phyloP scores from a whole-genome alignment of 495 filamentous ascomycete genomes.

The Neohortaea acidophila region DNA sequence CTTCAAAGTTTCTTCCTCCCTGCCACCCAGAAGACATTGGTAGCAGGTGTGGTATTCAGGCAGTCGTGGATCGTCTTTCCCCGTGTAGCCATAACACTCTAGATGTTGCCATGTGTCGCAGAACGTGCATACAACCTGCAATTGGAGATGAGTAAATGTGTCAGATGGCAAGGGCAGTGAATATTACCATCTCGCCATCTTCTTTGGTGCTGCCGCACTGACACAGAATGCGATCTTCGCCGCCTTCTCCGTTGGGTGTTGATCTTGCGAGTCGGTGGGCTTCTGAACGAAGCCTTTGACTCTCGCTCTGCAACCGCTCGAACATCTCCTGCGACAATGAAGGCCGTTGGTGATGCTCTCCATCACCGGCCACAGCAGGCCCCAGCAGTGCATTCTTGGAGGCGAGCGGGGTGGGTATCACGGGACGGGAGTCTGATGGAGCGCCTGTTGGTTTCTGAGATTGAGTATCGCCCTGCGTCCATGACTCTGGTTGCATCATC shows the following conservation, averaged over 20 bases:
- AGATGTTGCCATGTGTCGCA: constrained; percentile 36
- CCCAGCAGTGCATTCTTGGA: constrained; percentile 7
- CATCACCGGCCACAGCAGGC: not conserved
- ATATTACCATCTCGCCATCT: constrained; percentile 31
- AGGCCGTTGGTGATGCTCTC: not conserved
- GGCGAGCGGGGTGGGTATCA: not conserved
- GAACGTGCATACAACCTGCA: constrained; percentile 32
- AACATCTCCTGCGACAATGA: not conserved
- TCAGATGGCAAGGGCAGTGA: not conserved
- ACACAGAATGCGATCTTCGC: constrained; percentile 23
- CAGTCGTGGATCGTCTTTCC: constrained; percentile 20
- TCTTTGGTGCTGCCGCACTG: constrained; percentile 30
- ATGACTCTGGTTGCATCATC: constrained; percentile 13
- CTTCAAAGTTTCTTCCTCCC: constrained; percentile 18
- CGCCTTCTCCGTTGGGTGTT: not conserved
- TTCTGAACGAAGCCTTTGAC: constrained; percentile 7
- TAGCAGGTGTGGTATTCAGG: constrained; percentile 35
- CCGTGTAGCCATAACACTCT: constrained; percentile 35
- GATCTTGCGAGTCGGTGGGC: not conserved
- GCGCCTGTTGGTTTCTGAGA: no score
- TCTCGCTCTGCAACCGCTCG: constrained; percentile 11
- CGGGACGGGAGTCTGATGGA: no score
- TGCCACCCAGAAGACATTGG: constrained; percentile 30
- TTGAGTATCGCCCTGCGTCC: constrained; percentile 16
- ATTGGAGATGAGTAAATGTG: not conserved